Evolutionary conservation across 257 asterid genomes (phyloP).

Genomic region (Eucommia ulmoides): DNA sequence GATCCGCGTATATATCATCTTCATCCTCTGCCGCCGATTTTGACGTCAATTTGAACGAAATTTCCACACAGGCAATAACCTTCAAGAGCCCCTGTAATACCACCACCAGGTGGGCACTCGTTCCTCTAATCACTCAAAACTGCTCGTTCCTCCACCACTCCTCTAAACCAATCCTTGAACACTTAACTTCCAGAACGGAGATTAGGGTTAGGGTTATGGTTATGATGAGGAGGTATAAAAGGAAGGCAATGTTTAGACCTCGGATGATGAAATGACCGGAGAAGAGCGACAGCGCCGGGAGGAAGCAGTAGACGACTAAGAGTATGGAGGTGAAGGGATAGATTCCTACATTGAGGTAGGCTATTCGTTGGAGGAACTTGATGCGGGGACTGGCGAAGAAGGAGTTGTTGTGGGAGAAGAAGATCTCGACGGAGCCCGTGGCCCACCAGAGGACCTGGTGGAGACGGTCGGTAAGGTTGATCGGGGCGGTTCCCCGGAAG

Average conservation of each 20-base stretch:
- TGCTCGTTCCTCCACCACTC: conserved; percentile 96
- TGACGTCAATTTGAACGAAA: conserved; percentile 68
- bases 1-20: conserved; percentile 64
- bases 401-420: conserved; percentile 78
- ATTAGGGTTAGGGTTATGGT: conserved; percentile 48
- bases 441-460: conserved; percentile 99
- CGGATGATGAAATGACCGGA: conserved; percentile 77
- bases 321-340: conserved; percentile 75
- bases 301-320: conserved; percentile 78
- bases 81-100: conserved; percentile 77
- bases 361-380: conserved; percentile 63
- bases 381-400: conserved; percentile 58
- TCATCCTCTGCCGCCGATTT: conserved; percentile 60
- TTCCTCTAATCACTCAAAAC: conserved; percentile 82
- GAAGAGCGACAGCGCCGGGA: conserved; percentile 74
- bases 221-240: conserved; percentile 54
- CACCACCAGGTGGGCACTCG: conserved; percentile 86
- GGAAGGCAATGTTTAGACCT: conserved; percentile 52
- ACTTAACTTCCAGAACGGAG: conserved; percentile 72
- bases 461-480: conserved; percentile 85
- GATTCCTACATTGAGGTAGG: conserved; percentile 75
- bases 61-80: conserved; percentile 77
- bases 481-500: conserved; percentile 86
- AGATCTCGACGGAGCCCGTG: conserved; percentile 79
- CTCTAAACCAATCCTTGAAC: conserved; percentile 67